phyloP scores from a whole-genome alignment of 2,329 filamentous ascomycete species.

The Apiospora koreana region DNA sequence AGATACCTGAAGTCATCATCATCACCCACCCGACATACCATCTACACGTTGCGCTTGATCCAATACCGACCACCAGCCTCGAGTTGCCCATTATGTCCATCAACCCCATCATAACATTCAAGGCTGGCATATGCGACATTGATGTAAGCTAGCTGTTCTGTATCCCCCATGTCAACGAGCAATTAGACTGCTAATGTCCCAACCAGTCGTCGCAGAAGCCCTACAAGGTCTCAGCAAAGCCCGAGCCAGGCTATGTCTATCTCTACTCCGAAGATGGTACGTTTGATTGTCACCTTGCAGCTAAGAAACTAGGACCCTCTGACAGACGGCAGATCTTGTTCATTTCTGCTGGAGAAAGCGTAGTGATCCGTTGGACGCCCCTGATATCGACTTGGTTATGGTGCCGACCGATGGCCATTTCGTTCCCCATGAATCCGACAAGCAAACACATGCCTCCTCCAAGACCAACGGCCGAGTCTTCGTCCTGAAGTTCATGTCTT shows the following conservation, averaged over 20 bases:
- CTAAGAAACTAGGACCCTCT: neutral
- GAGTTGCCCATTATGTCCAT: conserved; percentile 67
- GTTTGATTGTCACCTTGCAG: conserved; percentile 20
- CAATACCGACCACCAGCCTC: neutral
- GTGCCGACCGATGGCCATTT: conserved; percentile 88
- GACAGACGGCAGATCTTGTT: conserved; percentile 66
- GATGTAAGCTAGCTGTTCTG: conserved; percentile 65
- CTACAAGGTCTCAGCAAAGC: conserved; percentile 71
- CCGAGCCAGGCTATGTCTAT: conserved; percentile 84
- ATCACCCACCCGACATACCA: conserved; percentile 9
- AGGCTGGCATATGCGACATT: conserved; percentile 85
- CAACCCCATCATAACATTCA: conserved; percentile 89
- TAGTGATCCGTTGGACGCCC: conserved; percentile 65
- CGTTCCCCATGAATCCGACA: conserved; percentile 70
- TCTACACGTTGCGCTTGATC: neutral
- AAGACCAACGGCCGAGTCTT: conserved; percentile 89
- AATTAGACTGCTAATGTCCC: conserved; percentile 18
- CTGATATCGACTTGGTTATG: conserved; percentile 90
- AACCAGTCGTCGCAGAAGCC: conserved; percentile 45
- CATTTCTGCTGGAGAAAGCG: conserved; percentile 98
- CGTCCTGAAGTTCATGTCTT: conserved; percentile 90
- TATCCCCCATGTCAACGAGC: neutral
- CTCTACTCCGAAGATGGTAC: conserved; percentile 88
- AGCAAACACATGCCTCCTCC: conserved; percentile 55
- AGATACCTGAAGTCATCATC: neutral